Evolutionary conservation across 768 basidiomycete species (phyloP).

Genomic region (Phylloporus rhodoxanthus): DNA sequence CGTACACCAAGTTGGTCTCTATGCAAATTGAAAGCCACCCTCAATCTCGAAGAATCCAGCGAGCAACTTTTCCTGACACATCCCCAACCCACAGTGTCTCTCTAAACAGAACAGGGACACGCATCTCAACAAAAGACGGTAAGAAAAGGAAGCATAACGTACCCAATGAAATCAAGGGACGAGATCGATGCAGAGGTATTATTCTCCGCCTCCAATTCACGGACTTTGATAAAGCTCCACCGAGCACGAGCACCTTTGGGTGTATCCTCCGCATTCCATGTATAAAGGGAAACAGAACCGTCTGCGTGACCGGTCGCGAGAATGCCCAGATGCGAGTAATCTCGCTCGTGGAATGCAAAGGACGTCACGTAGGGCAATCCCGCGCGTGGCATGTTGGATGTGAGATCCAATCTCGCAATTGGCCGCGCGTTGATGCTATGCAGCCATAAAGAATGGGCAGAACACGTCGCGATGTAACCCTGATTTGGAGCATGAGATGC

Average conservation of each 20-base stretch:
- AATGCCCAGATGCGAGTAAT: slow-evolving; percentile 71
- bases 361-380: slow-evolving; percentile 57
- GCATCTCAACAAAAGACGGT: neutral
- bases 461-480: slow-evolving; percentile 88
- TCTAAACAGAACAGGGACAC: neutral
- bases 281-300: slow-evolving; percentile 71
- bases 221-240: slow-evolving; percentile 71
- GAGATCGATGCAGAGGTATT: slow-evolving; percentile 47
- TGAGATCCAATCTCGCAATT: slow-evolving; percentile 65
- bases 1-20: neutral
- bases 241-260: slow-evolving; percentile 57
- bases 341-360: slow-evolving; percentile 83
- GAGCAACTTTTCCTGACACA: slow-evolving; percentile 19
- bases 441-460: slow-evolving; percentile 59
- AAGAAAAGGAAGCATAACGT: slow-evolving; percentile 12
- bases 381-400: slow-evolving; percentile 36
- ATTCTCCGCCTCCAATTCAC: slow-evolving; percentile 56
- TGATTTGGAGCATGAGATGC: slow-evolving; percentile 28
- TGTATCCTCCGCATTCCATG: slow-evolving; percentile 78
- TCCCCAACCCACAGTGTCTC: slow-evolving; percentile 26
- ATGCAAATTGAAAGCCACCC: no score
- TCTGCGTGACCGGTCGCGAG: slow-evolving; percentile 78
- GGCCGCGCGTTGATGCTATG: slow-evolving; percentile 84
- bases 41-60: slow-evolving; percentile 21
- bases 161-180: slow-evolving; percentile 82